Percentiles rank a stretch among this genome's conserved stretches.
phyloP scores from a whole-genome alignment of 768 basidiomycete genomes.

The Leucosporidium scottii region DNA sequence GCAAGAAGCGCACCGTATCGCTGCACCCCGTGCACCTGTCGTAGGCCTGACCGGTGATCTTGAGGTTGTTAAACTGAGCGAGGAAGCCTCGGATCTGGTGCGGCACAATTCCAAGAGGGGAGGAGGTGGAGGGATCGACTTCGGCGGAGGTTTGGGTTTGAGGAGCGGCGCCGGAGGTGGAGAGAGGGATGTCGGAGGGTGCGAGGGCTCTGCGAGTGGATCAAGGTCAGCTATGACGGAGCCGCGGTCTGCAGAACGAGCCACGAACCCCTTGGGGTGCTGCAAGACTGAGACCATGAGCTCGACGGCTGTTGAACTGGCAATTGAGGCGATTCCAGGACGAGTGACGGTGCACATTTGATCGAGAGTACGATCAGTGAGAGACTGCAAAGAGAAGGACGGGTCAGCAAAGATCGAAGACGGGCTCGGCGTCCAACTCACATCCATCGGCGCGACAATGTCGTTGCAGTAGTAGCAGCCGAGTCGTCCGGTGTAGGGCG shows the following conservation, averaged over 20 bases:
- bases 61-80: conserved; percentile 73
- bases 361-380: conserved; percentile 86
- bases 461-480: conserved; percentile 99
- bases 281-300: conserved; percentile 80
- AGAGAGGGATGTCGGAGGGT: conserved; percentile 26
- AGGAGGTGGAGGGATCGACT: conserved; percentile 8
- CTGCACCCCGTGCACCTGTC: conserved; percentile 86
- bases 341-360: conserved; percentile 99
- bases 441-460: conserved; percentile 90
- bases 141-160: not conserved
- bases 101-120: conserved; percentile 76
- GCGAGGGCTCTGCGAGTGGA: conserved; percentile 33
- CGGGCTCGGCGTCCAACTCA: conserved; percentile 43
- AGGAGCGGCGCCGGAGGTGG: conserved; percentile 34
- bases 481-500: conserved; percentile 44
- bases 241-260: not conserved
- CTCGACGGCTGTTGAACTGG: conserved; percentile 85
- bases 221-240: not conserved
- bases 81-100: conserved; percentile 91
- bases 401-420: not conserved
- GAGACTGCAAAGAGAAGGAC: conserved; percentile 44
- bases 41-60: conserved; percentile 79
- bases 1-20: conserved; percentile 52
- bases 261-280: conserved; percentile 71
- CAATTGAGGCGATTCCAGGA: conserved; percentile 87